A percentile compares a stretch with the other conserved stretches of the same genome.
Conservation (phyloP, 2,329 filamentous ascomycete genomes). For the Botryotinia narcissicola region DNA sequence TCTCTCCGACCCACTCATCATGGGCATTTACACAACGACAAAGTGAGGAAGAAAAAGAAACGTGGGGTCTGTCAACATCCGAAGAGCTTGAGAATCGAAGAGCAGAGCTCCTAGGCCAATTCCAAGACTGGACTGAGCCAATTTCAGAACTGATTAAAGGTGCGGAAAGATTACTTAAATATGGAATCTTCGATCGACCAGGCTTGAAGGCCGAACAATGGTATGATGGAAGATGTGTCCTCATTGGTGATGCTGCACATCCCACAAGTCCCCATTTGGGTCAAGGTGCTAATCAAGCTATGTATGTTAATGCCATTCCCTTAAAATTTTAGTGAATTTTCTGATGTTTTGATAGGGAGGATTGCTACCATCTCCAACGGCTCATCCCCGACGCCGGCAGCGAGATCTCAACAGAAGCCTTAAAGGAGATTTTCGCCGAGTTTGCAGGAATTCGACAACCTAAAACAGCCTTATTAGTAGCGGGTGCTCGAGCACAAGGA, state of each 20-base stretch:
- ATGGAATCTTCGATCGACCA: constrained; percentile 22
- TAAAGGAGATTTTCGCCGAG: constrained; percentile 4
- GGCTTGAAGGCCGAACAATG: constrained; percentile 17
- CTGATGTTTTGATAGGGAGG: background rate
- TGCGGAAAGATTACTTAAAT: constrained; percentile 20
- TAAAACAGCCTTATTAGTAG: constrained; percentile 14
- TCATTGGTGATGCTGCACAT: constrained; percentile 58
- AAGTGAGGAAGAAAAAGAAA: constrained; percentile 11
- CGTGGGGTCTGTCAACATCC: background rate
- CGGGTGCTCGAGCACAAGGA: constrained; percentile 19
- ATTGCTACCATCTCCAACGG: constrained; percentile 14
- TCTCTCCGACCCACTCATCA: constrained; percentile 14
- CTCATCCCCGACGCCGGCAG: background rate
- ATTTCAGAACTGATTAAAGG: constrained; percentile 13
- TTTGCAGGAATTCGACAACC: constrained; percentile 17
- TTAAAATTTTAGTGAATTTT: background rate
- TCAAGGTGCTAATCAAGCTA: constrained; percentile 25
- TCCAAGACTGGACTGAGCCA: constrained; percentile 13
- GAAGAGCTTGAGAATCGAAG: constrained; percentile 2
- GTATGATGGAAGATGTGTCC: constrained; percentile 43
- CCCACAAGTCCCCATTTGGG: constrained; percentile 26
- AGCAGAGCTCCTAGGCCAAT: constrained; percentile 8
- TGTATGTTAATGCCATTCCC: background rate
- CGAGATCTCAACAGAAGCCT: background rate
- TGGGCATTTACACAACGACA: constrained; percentile 21